Percentiles rank a stretch among this genome's conserved stretches.
Evolutionary conservation across 2,329 filamentous ascomycete genomes (phyloP).

Genomic region (Talaromyces atroroseus): DNA sequence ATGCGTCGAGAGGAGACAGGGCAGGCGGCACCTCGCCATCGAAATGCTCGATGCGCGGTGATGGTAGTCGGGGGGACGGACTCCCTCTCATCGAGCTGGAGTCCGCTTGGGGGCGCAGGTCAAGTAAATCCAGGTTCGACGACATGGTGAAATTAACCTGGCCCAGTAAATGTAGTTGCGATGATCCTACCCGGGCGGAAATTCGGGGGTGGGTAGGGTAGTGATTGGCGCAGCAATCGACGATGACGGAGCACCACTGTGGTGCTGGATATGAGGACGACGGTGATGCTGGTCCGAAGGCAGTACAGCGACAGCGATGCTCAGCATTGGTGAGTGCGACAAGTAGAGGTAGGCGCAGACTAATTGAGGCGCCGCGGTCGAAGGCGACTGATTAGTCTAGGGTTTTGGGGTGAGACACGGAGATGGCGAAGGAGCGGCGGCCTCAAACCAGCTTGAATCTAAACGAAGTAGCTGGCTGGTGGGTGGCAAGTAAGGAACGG

Average conservation of each 20-base stretch:
- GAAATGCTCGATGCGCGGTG: slow-evolving; percentile 66
- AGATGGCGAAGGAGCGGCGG: too few species aligned
- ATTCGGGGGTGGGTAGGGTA: not conserved
- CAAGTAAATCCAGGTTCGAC: slow-evolving; percentile 8
- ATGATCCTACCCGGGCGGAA: not conserved
- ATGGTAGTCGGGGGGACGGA: slow-evolving; percentile 28
- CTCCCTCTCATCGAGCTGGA: slow-evolving; percentile 6
- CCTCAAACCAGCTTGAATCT: too few species aligned
- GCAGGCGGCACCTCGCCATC: slow-evolving; percentile 76
- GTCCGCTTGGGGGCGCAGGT: not conserved
- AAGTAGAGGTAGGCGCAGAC: too few species aligned
- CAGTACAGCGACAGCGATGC: not conserved
- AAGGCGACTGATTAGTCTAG: too few species aligned
- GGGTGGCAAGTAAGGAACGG: too few species aligned
- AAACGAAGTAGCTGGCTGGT: too few species aligned
- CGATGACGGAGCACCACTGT: not conserved
- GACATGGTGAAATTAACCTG: slow-evolving; percentile 1
- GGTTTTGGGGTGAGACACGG: too few species aligned
- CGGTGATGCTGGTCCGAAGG: not conserved
- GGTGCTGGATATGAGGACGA: not conserved
- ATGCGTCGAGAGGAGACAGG: slow-evolving; percentile 89
- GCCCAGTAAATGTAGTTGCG: too few species aligned
- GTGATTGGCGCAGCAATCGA: not conserved
- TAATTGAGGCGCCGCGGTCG: too few species aligned
- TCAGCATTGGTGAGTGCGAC: not conserved